Evolutionary conservation across 116 monocot genomes (phyloP), one percentile per base, ranked within the genome.

Genomic region (Posidonia oceanica): DNA sequence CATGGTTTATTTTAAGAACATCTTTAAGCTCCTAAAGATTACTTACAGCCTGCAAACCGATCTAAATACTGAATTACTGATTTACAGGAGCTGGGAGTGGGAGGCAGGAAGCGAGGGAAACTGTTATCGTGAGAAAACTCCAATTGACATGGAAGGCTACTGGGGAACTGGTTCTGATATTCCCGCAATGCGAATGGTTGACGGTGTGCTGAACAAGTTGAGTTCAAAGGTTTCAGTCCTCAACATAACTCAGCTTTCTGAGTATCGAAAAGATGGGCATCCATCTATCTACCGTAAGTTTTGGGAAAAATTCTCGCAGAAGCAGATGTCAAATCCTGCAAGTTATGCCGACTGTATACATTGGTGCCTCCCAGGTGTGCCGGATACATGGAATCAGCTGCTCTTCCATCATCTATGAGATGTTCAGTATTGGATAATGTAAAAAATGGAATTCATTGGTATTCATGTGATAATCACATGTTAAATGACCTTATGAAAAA

Each of bases 301-400:
- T 57, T 91, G 91, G 91, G 91, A 91, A 62, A 80, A 79, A 0
- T 71, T 85, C 3, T 71, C 80, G 1, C 74, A 76, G 3, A 59
- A 85, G 52, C 87, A 88, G 63, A 66, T 85, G 58, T 67, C 88
- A n/a, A 85, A 88, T 78, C 91, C 91, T 4, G 65, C 61, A 7
- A 81, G 77, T 72, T 91, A 91, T 74, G 69, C 91, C 54, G 91
- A 91, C 64, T 91, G 91, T 41, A 85, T 91, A 73, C 91, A 91
- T 39, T 91, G 91, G 91, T 91, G 91, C 69, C 72, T 91, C 66
- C 91, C 91, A 2, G 91, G 91, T 21, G 91, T 91, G 0, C 91
- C 91, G n/a, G 91, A 91, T 65, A 78, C 83, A 16, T 91, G 91
- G 91, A 91, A 91, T 74, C 79, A 91, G 48, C 63, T 91, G 44